Base-by-base conservation (phyloP, 129 eudicot genomes). In the Pittosporum tobira region DNA sequence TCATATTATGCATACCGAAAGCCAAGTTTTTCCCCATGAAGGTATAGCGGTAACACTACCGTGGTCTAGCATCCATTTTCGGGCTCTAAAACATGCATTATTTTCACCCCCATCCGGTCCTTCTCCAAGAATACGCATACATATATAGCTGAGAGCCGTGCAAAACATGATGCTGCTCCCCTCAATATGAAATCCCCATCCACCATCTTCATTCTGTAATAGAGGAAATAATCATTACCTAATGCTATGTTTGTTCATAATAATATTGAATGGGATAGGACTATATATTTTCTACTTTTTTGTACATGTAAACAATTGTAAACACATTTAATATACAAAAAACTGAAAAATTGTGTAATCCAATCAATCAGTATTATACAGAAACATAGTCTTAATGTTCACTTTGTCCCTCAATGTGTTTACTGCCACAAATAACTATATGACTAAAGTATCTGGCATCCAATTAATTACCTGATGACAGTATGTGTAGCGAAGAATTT, bases 11-110 rank as follows among this genome's bases (percentile, higher is more conserved):
- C 58, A 40, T 63, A 86, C 95, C 29, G 87, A 79, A 40, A 86
- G 87, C 84, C 82, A 86, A 9, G 84, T 74, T 50, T 86, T 86
- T 11, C 95, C 95, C 95, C 95, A 86, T 23, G 95, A 86, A 51
- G 90, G 90, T 21, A 82, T 82, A n/a, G 65, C 68, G 0, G 77
- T 73, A 0, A 51, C 95, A 36, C 73, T 62, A n/a, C 90, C 95
- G 67, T 86, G 95, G 47, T 86, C 90, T 21, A 81, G 76, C 6
- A 86, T 82, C 95, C 95, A 86, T 69, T 82, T 76, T 15, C 95
- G 78, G 45, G 79, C 87, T 64, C 85, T 76, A 26, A 71, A 62
- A 59, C 80, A 73, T 12, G 87, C 87, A 29, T 68, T 55, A 22
- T 86, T 72, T 20, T 29, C 43, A 16, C 81, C 93, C 8, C 82